phyloP scores from a whole-genome alignment of 805 yeast genomes.

The Pichia kluyveri region DNA sequence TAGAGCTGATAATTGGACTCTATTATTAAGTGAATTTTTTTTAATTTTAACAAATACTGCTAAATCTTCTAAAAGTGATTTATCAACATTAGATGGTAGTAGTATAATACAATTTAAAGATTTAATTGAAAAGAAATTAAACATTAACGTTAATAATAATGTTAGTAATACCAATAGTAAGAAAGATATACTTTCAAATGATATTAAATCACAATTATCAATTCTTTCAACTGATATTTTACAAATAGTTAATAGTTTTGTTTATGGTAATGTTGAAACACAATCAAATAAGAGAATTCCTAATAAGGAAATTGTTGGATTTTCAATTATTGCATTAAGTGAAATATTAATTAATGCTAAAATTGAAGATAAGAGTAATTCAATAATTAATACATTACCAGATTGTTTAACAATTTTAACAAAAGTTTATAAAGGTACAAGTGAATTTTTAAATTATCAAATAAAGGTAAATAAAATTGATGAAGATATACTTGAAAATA shows the following conservation, averaged over 20 bases:
- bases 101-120: constrained; percentile 1
- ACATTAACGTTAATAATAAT: no score
- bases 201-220: neutral
- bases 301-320: constrained; percentile 51
- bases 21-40: constrained; percentile 52
- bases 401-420: constrained; percentile 54
- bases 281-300: constrained; percentile 55
- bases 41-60: constrained; percentile 37
- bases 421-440: constrained; percentile 45
- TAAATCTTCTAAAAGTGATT: constrained; percentile 17
- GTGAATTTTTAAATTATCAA: constrained; percentile 35
- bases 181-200: neutral
- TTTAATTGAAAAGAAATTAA: neutral
- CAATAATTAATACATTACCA: constrained; percentile 45
- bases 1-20: constrained; percentile 40
- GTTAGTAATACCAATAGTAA: neutral
- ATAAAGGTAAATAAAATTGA: constrained; percentile 14
- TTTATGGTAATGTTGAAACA: constrained; percentile 19
- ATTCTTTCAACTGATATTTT: neutral
- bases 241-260: neutral
- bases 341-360: constrained; percentile 50
- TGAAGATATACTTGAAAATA: constrained; percentile 12
- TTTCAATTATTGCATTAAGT: constrained; percentile 53
- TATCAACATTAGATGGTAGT: constrained; percentile 9
- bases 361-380: constrained; percentile 52